Percentiles rank a stretch among this genome's conserved stretches.
Evolutionary conservation across 805 yeast species (phyloP).

Genomic region (Ogataea allantospora): DNA sequence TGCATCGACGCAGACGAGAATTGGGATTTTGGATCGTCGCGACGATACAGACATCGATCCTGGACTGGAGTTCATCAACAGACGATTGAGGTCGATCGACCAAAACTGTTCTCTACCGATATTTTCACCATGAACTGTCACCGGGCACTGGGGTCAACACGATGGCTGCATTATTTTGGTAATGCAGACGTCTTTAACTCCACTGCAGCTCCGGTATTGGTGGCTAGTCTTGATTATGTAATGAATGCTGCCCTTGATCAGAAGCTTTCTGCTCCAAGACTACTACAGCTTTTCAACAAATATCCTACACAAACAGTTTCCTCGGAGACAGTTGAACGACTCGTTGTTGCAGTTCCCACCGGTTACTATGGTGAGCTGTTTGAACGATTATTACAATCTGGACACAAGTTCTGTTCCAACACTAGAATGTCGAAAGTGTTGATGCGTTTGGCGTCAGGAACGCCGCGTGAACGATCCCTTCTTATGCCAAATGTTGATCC

Average conservation of each 20-base stretch:
- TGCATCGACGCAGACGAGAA: background rate
- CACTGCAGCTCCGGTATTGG: background rate
- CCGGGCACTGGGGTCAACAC: slow-evolving; percentile 1
- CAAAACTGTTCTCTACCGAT: slow-evolving; percentile 1
- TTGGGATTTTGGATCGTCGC: background rate
- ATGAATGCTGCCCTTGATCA: slow-evolving; percentile 2
- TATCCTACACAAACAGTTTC: background rate
- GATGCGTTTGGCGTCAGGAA: slow-evolving; percentile 15
- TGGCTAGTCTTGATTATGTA: slow-evolving; percentile 1
- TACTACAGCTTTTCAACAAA: slow-evolving; percentile 1
- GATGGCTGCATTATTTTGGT: slow-evolving; percentile 8
- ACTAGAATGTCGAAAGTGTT: slow-evolving; percentile 8
- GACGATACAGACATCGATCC: too few species aligned
- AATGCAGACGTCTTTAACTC: background rate
- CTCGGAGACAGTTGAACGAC: slow-evolving; percentile 4
- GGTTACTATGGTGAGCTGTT: slow-evolving; percentile 4
- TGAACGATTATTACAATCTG: slow-evolving; percentile 6
- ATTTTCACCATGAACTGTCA: slow-evolving; percentile 8
- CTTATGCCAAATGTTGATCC: background rate
- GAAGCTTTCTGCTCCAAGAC: background rate
- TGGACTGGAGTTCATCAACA: too few species aligned
- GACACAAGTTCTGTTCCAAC: slow-evolving; percentile 9
- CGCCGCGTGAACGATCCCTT: slow-evolving; percentile 1
- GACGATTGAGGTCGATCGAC: background rate
- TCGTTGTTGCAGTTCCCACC: slow-evolving; percentile 3